Evolutionary conservation across 768 basidiomycete genomes (phyloP), one percentile per base, ranked within the genome.

Genomic region (Lepiota brunneoincarnata): DNA sequence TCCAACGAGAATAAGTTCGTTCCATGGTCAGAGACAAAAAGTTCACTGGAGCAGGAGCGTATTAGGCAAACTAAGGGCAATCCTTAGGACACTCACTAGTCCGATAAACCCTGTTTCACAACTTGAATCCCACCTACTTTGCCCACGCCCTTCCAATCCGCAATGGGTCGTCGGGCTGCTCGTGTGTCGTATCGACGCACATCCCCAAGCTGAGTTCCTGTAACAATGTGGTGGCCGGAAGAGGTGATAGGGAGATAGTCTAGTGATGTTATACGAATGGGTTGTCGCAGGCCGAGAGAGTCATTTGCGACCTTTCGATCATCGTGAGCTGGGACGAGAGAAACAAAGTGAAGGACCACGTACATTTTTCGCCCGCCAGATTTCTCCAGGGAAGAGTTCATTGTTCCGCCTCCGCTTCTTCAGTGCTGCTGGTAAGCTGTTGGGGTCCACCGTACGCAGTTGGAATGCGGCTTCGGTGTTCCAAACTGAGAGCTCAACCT

Each of bases 341-440:
- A 17, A 44, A 38, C 18, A 40, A 37, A 42, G 14, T 54, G 18
- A 49, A 44, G 24, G 26, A 28, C 26, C 3, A 62, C 75, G 35
- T 53, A 90, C 87, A 65, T 94, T 93, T 67, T 86, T 88, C 9
- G 91, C 91, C 52, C 91, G 75, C 92, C 92, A 94, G 3, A 86
- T 61, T 71, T 94, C 92, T 0, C 81, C 88, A 0, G 84, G 78
- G 45, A 91, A 79, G 2, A 91, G 62, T 2, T 74, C 67, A 4
- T 83, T 79, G 3, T 69, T 65, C 21, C 84, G 71, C 66, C 86
- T 86, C 60, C 87, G 71, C 62, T 89, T 86, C 62, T 80, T 83
- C 9, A 65, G 48, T 10, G 61, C 34, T 1, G 63, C 31, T 18
- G 58, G 49, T 41, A 63, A 56, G 11, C 49, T 40, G 21, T 55